Evolutionary conservation across 2,329 filamentous ascomycete genomes (phyloP).

Genomic region (Allantophomopsis cytisporea): DNA sequence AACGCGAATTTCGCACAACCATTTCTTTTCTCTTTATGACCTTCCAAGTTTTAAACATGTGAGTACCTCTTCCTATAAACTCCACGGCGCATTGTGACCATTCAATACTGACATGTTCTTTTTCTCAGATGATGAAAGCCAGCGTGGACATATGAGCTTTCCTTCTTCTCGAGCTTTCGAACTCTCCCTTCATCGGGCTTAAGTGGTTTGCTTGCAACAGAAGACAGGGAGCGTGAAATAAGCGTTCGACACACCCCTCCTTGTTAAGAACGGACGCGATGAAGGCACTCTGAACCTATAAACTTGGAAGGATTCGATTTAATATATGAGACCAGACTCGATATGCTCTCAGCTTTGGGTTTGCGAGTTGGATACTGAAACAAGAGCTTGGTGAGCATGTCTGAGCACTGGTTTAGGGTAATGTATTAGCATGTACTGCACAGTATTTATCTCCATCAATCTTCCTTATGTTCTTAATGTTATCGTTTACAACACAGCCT

Average conservation of each 20-base stretch:
- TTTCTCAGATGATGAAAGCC: slow-evolving; percentile 91
- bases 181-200: slow-evolving; percentile 83
- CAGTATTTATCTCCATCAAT: no score
- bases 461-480: no score
- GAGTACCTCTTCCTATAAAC: slow-evolving; percentile 28
- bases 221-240: slow-evolving; percentile 73
- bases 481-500: no score
- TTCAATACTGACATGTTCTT: slow-evolving; percentile 12
- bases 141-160: slow-evolving; percentile 91
- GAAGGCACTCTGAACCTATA: slow-evolving; percentile 81
- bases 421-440: no score
- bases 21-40: slow-evolving; percentile 54
- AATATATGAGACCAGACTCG: not conserved
- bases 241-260: slow-evolving; percentile 96
- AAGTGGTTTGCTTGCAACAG: slow-evolving; percentile 68
- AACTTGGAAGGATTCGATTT: slow-evolving; percentile 35
- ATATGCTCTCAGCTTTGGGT: no score
- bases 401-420: no score
- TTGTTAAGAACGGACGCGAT: slow-evolving; percentile 98
- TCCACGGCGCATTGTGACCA: slow-evolving; percentile 17
- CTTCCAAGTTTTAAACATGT: slow-evolving; percentile 99
- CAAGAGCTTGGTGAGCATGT: no score
- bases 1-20: not conserved
- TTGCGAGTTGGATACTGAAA: no score
- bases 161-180: slow-evolving; percentile 48